Base-by-base conservation (phyloP, 805 yeast genomes). In the Yamadazyma tumulicola region DNA sequence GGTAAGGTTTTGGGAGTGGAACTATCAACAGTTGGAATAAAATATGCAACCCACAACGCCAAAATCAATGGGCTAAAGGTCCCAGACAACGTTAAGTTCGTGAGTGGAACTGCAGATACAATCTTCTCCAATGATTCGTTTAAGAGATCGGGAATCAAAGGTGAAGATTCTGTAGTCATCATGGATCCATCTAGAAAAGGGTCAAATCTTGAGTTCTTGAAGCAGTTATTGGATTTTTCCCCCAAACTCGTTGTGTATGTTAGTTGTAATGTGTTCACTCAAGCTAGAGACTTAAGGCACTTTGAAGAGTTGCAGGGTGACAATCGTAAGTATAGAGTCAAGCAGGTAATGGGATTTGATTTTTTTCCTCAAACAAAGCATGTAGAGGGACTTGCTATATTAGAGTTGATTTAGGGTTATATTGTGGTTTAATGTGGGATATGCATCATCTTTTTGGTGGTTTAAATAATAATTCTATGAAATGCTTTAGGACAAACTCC, bases 311-410 rank as follows among this genome's bases (percentile, higher is more conserved):
- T 61, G 19, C 60, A 53, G 35, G 33, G 31, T 4, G 26, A 35
- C 1, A 26, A 36, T 11, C 32, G 32, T 6, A 20, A 33, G 13
- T 60, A 60, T 31, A 40, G 35, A 30, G 47, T 60, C 3, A 47
- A 42, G 32, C 49, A 48, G 6, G 45, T 69, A 4, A 47, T 47
- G 6, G 74, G 74, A 5, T 67, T 67, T 46, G 74, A 69, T 46
- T 69, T 69, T 46, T 93, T 93, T 68, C 96, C 96, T 3, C 95
- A 87, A 61, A 87, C 96, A 0, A 91, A 87, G 51, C 96, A 86
- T 52, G 78, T 75, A 21, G 81, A 75, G 52, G 60, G 77, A 24
- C 71, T 75, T 19, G 79, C 78, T 1, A 59, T 75, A 6, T 47
- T 75, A 21, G 60, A 61, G 37, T 37, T 46, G 27, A 23, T 31